phyloP scores from a whole-genome alignment of 768 basidiomycete genomes.

The Amanita inopinata region DNA sequence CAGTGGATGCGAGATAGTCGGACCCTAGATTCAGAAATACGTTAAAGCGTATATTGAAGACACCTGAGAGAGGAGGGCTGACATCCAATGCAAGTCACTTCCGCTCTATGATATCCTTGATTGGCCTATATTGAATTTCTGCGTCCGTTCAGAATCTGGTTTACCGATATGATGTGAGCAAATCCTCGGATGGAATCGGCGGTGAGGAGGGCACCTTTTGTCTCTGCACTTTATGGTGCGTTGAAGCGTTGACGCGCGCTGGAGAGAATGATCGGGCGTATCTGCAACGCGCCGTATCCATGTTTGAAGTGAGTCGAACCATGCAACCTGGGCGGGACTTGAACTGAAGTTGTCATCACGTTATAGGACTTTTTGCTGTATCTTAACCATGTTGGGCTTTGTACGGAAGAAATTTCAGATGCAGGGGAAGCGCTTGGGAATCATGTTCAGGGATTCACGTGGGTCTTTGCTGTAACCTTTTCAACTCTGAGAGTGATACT shows the following conservation, averaged over 20 bases:
- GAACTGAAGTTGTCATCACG: neutral
- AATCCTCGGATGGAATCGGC: conserved; percentile 88
- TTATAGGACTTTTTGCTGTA: conserved; percentile 79
- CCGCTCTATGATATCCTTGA: neutral
- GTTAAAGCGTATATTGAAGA: conserved; percentile 71
- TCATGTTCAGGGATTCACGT: conserved; percentile 88
- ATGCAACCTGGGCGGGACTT: too few relatives aligned
- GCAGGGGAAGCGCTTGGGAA: conserved; percentile 86
- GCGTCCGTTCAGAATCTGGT: conserved; percentile 59
- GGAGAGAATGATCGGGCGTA: conserved; percentile 67
- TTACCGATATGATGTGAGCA: conserved; percentile 81
- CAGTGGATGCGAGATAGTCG: conserved; percentile 35
- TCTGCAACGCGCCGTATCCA: conserved; percentile 59
- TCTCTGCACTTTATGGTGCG: conserved; percentile 77
- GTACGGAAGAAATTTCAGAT: conserved; percentile 79
- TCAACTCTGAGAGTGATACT: conserved; percentile 2
- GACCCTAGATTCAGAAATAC: conserved; percentile 88
- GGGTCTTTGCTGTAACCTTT: conserved; percentile 20
- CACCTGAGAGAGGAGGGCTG: conserved; percentile 84
- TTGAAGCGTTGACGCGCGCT: conserved; percentile 85
- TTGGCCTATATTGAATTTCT: neutral
- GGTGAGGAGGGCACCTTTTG: conserved; percentile 96
- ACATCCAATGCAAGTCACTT: conserved; percentile 62
- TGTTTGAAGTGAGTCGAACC: conserved; percentile 87
- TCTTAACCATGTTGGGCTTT: conserved; percentile 80